Evolutionary conservation across 208 protist species (phyloP).

Genomic region (Acanthamoeba pearcei): DNA sequence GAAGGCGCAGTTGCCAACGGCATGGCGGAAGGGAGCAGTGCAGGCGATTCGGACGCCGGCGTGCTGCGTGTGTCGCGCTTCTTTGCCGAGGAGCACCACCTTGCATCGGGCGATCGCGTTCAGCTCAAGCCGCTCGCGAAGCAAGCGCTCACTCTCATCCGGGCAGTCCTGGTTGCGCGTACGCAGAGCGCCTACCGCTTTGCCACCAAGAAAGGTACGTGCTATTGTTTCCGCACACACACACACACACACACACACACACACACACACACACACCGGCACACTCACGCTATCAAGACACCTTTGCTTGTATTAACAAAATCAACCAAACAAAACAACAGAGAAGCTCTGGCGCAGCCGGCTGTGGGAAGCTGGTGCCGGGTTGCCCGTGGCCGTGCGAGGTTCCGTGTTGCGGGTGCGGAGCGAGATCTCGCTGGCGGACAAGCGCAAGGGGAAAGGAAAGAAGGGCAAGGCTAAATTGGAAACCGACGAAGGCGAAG

Average conservation of each 20-base stretch:
- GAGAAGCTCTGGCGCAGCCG: conserved; percentile 1
- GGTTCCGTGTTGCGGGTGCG: conserved; percentile 6
- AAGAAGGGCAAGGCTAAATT: conserved; percentile 27
- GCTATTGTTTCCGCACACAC: too few relatives aligned
- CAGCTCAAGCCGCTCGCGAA: not conserved
- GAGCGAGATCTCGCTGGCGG: not conserved
- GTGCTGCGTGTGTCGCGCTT: conserved; percentile 33
- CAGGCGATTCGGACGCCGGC: not conserved
- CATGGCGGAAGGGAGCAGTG: too few relatives aligned
- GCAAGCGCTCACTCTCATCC: conserved; percentile 11
- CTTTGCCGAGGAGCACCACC: conserved; percentile 48
- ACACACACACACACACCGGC: too few relatives aligned
- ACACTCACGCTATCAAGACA: too few relatives aligned
- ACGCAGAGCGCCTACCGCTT: conserved; percentile 14
- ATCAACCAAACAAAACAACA: not conserved
- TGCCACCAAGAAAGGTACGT: conserved; percentile 23
- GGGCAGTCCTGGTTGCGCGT: not conserved
- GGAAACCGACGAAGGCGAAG: not conserved
- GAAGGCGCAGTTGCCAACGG: not conserved
- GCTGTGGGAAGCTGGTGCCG: conserved; percentile 40
- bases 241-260: too few relatives aligned
- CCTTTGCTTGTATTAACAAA: too few relatives aligned
- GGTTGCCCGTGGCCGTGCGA: not conserved
- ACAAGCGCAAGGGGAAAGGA: not conserved
- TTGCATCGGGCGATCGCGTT: not conserved